These are phyloP conservation scores for Curvularia sp. DNA, from an alignment of 2,329 filamentous ascomycete genomes.

Conservation along the genomic window DNA sequence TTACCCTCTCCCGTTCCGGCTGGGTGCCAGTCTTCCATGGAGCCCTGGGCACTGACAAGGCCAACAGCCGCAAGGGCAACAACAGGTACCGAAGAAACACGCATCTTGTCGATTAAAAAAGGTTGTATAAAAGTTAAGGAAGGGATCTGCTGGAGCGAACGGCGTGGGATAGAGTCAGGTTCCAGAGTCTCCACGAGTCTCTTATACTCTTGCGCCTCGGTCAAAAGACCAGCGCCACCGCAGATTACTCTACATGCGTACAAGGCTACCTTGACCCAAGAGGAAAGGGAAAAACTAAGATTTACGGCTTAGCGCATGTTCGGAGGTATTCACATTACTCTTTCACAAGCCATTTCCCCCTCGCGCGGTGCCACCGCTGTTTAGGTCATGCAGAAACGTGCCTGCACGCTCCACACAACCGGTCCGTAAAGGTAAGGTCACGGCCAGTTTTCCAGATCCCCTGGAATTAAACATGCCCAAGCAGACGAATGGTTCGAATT, in stretches of 20 bases:
- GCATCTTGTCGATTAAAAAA: neutral
- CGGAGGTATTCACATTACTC: neutral
- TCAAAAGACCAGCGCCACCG: slow-evolving; percentile 1
- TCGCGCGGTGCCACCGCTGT: neutral
- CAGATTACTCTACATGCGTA: neutral
- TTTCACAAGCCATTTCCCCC: neutral
- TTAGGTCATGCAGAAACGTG: neutral
- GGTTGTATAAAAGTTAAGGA: neutral
- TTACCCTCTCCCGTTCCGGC: slow-evolving; percentile 4
- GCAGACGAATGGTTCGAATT: neutral
- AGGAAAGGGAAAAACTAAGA: neutral
- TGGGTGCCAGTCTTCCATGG: slow-evolving; percentile 9
- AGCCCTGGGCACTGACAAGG: slow-evolving; percentile 2
- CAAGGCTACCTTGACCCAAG: neutral
- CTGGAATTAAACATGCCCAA: neutral
- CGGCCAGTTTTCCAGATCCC: neutral
- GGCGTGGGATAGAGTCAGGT: neutral
- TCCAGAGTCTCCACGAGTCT: neutral
- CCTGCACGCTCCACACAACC: neutral
- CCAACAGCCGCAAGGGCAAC: slow-evolving; percentile 1
- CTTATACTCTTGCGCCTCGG: slow-evolving; percentile 2
- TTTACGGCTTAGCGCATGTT: neutral
- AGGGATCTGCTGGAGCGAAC: neutral
- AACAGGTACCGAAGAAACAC: neutral
- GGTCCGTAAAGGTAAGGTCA: neutral